These are phyloP conservation scores for Gardenia jasminoides DNA, from an alignment of 257 asterid species.

Conservation along the genomic window DNA sequence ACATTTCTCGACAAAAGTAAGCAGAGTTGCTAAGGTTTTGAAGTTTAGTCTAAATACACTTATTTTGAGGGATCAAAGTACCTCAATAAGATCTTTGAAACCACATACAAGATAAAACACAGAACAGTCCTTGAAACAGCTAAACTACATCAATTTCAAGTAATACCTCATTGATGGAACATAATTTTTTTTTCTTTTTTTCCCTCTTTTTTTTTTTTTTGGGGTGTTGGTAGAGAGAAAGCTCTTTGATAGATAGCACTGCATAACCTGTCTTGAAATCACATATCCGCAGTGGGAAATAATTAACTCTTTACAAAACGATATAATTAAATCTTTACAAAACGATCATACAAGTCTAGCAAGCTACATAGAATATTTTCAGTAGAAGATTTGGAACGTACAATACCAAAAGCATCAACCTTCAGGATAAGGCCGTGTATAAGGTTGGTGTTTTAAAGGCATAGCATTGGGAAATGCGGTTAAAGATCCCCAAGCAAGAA, in stretches of 20 bases:
- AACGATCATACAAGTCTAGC: background rate
- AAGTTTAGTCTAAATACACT: background rate
- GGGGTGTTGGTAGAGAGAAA: background rate
- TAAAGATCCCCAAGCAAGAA: background rate
- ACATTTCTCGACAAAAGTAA: background rate
- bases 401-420: background rate
- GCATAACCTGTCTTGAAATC: too few species aligned
- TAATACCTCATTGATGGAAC: background rate
- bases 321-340: slow-evolving; percentile 2
- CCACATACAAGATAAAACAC: background rate
- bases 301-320: background rate
- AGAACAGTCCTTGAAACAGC: background rate
- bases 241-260: background rate
- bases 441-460: background rate
- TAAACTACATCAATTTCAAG: background rate
- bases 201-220: too few species aligned
- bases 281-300: background rate
- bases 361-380: background rate
- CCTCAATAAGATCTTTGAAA: background rate
- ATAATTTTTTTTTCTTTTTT: too few species aligned
- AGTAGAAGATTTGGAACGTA: background rate
- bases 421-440: background rate
- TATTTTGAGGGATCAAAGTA: background rate
- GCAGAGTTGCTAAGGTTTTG: background rate
- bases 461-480: background rate